Evolutionary conservation across 805 yeast species (phyloP), one percentile per base, ranked within the genome.

Genomic region (Myxozyma nipponensis): DNA sequence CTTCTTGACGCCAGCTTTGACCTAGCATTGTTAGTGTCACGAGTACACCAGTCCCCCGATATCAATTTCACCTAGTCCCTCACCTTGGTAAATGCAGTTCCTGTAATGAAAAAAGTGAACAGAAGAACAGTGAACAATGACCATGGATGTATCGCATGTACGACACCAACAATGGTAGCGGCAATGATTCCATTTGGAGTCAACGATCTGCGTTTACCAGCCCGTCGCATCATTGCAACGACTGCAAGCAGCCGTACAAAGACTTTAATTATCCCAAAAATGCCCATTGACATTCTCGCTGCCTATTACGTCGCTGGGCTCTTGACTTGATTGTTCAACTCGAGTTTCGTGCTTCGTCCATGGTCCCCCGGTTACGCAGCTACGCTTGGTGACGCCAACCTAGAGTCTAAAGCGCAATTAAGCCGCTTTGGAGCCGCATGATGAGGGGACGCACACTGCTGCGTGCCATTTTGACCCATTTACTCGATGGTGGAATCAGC

Each of bases 91-190:
- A 69, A 68, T 39, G 60, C 60, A 3, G 74, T 70, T 1, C 73
- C 69, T 1, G 75, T 61, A 19, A 71, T 47, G 54, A 66, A 73
- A 56, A 74, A 73, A 10, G 63, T 60, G 4, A 71, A 47, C 9
- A 72, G 54, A 18, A 73, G 59, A 0, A 60, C 51, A 37, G 73
- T 50, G 40, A 63, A 66, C 2, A 72, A 60, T 21, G 66, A 66
- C 44, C 72, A 62, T 2, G 65, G 62, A 23, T 74, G 71, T 18
- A 68, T 46, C 1, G 71, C 65, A 55, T 74, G 77, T 40, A 73
- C 60, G n/a, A 67, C 13, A 0, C 76, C 77, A 0, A 71, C 66
- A 13, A 66, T 42, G 2, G 69, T 42, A 1, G 76, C 76, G 0
- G 72, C 69, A 1, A 56, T 37, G 9, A 71, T 63, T 1, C 76